Evolutionary conservation across 1,139 yeast species (phyloP).

Genomic region (Scheffersomyces titani): DNA sequence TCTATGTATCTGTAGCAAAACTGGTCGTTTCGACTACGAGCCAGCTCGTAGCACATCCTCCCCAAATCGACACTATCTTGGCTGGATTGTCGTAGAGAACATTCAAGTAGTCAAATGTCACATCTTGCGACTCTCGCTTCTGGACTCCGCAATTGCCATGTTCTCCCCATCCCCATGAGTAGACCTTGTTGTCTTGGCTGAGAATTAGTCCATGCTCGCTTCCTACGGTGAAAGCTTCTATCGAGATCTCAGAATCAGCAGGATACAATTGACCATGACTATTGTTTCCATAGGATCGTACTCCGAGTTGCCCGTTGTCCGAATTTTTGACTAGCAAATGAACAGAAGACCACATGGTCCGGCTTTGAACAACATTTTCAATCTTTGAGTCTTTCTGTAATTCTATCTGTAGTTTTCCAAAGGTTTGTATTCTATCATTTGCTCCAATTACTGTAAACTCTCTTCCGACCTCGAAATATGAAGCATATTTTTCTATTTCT

Average conservation of each 20-base stretch:
- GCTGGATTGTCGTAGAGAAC: slow-evolving; percentile 27
- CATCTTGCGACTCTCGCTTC: slow-evolving; percentile 20
- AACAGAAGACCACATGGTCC: slow-evolving; percentile 82
- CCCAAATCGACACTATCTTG: slow-evolving; percentile 32
- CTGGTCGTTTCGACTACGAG: slow-evolving; percentile 18
- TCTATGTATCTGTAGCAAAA: slow-evolving; percentile 1
- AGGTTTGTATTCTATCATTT: slow-evolving; percentile 7
- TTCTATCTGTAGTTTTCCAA: slow-evolving; percentile 15
- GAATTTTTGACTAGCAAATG: slow-evolving; percentile 39
- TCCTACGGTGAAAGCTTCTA: slow-evolving; percentile 51
- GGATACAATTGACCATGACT: slow-evolving; percentile 69
- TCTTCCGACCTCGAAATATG: slow-evolving; percentile 39
- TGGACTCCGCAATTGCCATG: slow-evolving; percentile 88
- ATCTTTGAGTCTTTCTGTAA: background rate
- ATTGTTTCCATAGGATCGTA: slow-evolving; percentile 68
- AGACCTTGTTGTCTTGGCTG: slow-evolving; percentile 32
- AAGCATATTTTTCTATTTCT: slow-evolving; percentile 3
- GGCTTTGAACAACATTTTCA: slow-evolving; percentile 18
- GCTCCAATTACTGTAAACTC: slow-evolving; percentile 39
- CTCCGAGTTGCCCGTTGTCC: slow-evolving; percentile 5
- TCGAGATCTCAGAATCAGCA: slow-evolving; percentile 3
- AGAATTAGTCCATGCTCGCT: slow-evolving; percentile 81
- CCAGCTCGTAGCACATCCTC: slow-evolving; percentile 52
- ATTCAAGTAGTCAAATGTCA: slow-evolving; percentile 42
- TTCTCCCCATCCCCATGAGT: slow-evolving; percentile 98